Evolutionary conservation across 2,329 filamentous ascomycete genomes (phyloP), one percentile per base, ranked within the genome.

Genomic region (Furcasterigmium sp.): DNA sequence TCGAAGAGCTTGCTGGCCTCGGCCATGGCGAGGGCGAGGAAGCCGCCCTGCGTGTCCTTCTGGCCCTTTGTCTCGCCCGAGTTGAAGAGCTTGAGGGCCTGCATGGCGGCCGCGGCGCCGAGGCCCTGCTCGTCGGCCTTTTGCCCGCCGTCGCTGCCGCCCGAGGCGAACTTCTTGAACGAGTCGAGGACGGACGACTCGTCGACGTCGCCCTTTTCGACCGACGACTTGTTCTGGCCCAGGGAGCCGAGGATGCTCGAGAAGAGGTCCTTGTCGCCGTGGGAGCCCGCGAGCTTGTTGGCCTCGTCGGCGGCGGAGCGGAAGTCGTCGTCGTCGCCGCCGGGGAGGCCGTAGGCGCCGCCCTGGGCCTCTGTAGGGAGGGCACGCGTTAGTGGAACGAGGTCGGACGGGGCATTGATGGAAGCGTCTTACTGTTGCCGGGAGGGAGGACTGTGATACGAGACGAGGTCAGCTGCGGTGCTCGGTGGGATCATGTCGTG

Each of bases 11-110:
- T 90, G 57, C 83, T 84, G 26, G 89, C 91, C 70, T 96, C 85
- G 8, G 77, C 81, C 87, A 96, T 91, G 35, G 91, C 91, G 61
- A 95, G 72, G 5, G 85, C 87, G 49, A 95, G 78, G 57, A 95
- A 88, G 48, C 84, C 78, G 61, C 84, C 88, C 73, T 95, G 84
- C 53, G 80, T 79, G 56, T 74, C 38, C 65, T 67, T 53, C 49
- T 67, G 51, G 51, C 68, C 64, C 11, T 69, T 64, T 39, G 61
- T 65, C 45, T 67, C 62, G 18, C 80, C 75, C 38, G 76, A 72
- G 29, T 75, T 80, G 65, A 95, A 95, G 72, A 84, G 78, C 71
- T 91, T 90, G 51, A 91, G 63, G 1, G 87, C 87, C 63, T 91
- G 84, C 77, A 91, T 82, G 15, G 87, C 89, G 47, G 87, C 87